These are phyloP conservation scores for Ceratocystis smalleyi DNA, from an alignment of 2,329 filamentous ascomycete genomes.

Conservation along the genomic window DNA sequence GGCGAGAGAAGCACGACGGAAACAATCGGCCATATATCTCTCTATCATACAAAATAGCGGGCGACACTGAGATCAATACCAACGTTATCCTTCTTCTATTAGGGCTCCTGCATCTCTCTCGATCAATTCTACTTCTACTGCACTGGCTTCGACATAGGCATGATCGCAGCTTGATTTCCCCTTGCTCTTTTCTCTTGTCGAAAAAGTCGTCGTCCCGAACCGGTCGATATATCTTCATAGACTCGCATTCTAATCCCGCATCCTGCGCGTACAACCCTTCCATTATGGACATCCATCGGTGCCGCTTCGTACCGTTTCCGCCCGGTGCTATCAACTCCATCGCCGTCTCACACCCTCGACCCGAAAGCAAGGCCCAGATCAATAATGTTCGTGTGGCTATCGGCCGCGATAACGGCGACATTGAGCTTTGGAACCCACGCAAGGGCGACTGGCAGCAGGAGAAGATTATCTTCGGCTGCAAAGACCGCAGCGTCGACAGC, in stretches of 20 bases:
- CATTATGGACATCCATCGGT: slow-evolving; percentile 87
- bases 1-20: background rate
- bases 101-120: background rate
- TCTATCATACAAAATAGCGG: background rate
- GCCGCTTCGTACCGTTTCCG: slow-evolving; percentile 86
- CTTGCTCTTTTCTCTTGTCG: background rate
- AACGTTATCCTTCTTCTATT: background rate
- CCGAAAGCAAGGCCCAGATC: slow-evolving; percentile 33
- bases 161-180: slow-evolving; percentile 3
- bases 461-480: slow-evolving; percentile 65
- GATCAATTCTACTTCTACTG: background rate
- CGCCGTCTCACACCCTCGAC: slow-evolving; percentile 68
- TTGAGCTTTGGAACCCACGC: slow-evolving; percentile 92
- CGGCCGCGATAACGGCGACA: slow-evolving; percentile 84
- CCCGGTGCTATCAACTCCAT: slow-evolving; percentile 86
- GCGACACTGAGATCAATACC: background rate
- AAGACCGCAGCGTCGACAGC: slow-evolving; percentile 76
- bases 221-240: background rate
- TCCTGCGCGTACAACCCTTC: background rate
- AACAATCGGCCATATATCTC: background rate
- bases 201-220: background rate
- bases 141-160: background rate
- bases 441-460: slow-evolving; percentile 81
- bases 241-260: background rate
- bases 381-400: slow-evolving; percentile 62